A percentile compares a stretch with the other conserved stretches of the same genome.
Evolutionary conservation across 2,329 filamentous ascomycete species (phyloP).

Genomic region (Paracorniculantispora psalliotae): DNA sequence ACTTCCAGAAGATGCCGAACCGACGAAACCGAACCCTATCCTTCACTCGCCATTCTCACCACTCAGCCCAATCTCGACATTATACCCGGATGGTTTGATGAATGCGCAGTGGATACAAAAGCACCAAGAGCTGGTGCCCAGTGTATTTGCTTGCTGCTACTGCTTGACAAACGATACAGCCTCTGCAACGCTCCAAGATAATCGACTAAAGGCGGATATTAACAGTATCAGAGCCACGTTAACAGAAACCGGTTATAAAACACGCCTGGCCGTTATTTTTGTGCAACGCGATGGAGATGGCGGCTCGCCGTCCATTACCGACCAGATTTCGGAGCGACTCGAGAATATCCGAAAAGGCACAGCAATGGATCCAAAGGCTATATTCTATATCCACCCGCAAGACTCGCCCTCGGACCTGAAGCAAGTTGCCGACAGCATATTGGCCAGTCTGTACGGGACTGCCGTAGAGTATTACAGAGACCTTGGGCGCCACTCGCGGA

Average conservation of each 20-base stretch:
- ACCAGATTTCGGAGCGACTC: slow-evolving; percentile 64
- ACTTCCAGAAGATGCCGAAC: slow-evolving; percentile 47
- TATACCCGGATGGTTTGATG: slow-evolving; percentile 88
- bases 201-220: slow-evolving; percentile 82
- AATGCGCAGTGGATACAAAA: slow-evolving; percentile 80
- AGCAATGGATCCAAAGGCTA: slow-evolving; percentile 73
- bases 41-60: slow-evolving; percentile 91
- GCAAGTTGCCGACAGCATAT: slow-evolving; percentile 67
- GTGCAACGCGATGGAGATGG: slow-evolving; percentile 28
- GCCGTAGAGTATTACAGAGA: slow-evolving; percentile 91
- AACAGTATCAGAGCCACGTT: slow-evolving; percentile 68
- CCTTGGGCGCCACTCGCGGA: slow-evolving; percentile 82
- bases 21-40: slow-evolving; percentile 44
- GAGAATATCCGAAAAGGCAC: slow-evolving; percentile 74
- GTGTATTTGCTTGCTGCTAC: slow-evolving; percentile 77
- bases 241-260: slow-evolving; percentile 67
- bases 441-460: slow-evolving; percentile 66
- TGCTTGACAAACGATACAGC: slow-evolving; percentile 66
- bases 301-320: slow-evolving; percentile 46
- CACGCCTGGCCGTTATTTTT: slow-evolving; percentile 64
- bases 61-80: slow-evolving; percentile 71
- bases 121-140: slow-evolving; percentile 79
- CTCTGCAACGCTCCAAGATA: slow-evolving; percentile 75
- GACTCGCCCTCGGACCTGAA: slow-evolving; percentile 66
- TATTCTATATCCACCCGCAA: slow-evolving; percentile 78